Conservation (phyloP, 768 basidiomycete genomes). For the Amanita jacksonii region DNA sequence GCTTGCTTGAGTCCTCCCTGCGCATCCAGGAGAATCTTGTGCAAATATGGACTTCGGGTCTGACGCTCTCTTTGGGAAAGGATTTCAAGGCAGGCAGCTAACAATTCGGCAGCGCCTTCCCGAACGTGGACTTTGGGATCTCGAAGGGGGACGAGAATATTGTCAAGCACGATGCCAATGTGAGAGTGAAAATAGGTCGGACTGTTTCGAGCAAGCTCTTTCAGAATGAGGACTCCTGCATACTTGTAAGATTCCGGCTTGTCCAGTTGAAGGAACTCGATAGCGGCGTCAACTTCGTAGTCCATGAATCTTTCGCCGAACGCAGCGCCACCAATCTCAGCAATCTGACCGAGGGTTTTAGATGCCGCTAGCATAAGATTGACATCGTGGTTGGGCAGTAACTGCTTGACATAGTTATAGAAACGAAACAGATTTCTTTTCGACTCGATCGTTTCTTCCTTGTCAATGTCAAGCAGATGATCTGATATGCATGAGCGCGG, state of each 20-base stretch:
- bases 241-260: slow-evolving; percentile 81
- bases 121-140: slow-evolving; percentile 86
- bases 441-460: slow-evolving; percentile 74
- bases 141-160: slow-evolving; percentile 82
- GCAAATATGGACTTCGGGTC: slow-evolving; percentile 53
- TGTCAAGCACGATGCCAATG: slow-evolving; percentile 83
- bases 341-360: slow-evolving; percentile 85
- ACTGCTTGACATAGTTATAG: slow-evolving; percentile 87
- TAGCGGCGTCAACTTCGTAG: slow-evolving; percentile 77
- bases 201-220: slow-evolving; percentile 87
- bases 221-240: slow-evolving; percentile 88
- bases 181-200: slow-evolving; percentile 82
- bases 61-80: slow-evolving; percentile 66
- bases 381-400: slow-evolving; percentile 86
- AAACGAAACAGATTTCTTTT: slow-evolving; percentile 77
- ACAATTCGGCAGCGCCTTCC: slow-evolving; percentile 86
- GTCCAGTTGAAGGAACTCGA: slow-evolving; percentile 71
- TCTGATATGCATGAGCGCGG: slow-evolving; percentile 29
- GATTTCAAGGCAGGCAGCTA: slow-evolving; percentile 90
- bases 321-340: slow-evolving; percentile 69
- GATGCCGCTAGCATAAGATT: slow-evolving; percentile 92
- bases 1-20: slow-evolving; percentile 70
- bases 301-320: slow-evolving; percentile 89
- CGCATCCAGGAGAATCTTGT: slow-evolving; percentile 83
- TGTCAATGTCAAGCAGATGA: slow-evolving; percentile 65